These are phyloP conservation scores for Shiraia bambusicola DNA, from an alignment of 2,329 filamentous ascomycete species.

Conservation along the genomic window DNA sequence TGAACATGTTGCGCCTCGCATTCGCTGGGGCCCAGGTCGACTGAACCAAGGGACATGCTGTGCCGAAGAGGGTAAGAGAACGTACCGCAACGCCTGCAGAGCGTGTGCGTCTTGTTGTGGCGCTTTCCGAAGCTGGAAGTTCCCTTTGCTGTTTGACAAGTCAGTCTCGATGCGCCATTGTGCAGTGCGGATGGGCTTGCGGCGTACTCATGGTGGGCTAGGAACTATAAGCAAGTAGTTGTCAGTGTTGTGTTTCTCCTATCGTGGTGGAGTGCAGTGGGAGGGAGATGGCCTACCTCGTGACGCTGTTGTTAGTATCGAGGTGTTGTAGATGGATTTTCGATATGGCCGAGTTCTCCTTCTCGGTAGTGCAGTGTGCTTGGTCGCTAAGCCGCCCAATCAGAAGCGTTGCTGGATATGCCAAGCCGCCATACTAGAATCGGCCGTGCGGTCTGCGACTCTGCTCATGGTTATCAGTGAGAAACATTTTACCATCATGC, in stretches of 20 bases:
- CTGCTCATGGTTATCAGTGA: too few species aligned
- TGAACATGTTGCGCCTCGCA: neutral
- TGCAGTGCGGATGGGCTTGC: conserved; percentile 25
- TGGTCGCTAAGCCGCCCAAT: too few species aligned
- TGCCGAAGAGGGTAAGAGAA: conserved; percentile 40
- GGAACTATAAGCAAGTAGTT: conserved; percentile 38
- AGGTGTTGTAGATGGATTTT: conserved; percentile 25
- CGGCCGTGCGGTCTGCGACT: too few species aligned
- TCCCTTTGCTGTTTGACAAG: conserved; percentile 63
- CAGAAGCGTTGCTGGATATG: neutral
- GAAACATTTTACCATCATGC: too few species aligned
- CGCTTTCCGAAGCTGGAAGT: conserved; percentile 73
- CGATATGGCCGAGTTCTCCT: too few species aligned
- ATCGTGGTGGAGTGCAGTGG: neutral
- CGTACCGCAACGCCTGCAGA: conserved; percentile 98
- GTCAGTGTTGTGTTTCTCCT: conserved; percentile 23
- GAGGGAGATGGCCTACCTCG: conserved; percentile 30
- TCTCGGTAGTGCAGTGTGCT: too few species aligned
- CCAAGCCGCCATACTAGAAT: neutral
- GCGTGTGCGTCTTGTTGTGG: conserved; percentile 98
- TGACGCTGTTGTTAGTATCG: conserved; percentile 43
- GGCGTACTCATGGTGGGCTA: conserved; percentile 62
- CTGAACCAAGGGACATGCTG: conserved; percentile 7
- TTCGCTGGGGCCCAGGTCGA: neutral
- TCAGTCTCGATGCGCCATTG: conserved; percentile 46